phyloP scores from a whole-genome alignment of 139 green algal species.

The Micromonas pusilla region DNA sequence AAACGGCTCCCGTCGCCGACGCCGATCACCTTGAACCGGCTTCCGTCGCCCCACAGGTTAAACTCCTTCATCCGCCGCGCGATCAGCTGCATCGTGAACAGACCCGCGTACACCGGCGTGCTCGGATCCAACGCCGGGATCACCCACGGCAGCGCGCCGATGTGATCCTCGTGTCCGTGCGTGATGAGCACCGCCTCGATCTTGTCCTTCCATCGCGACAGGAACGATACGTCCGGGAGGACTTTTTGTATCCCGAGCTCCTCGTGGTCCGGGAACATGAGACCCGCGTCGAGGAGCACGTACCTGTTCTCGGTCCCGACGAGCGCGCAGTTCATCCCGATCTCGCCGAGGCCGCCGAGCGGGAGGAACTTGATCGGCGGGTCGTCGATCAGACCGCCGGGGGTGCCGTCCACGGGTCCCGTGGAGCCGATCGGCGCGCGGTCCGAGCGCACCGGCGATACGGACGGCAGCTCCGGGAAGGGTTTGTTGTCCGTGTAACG shows the following conservation, averaged over 20 bases:
- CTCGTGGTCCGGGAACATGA: constrained; percentile 97
- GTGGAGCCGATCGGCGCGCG: background rate
- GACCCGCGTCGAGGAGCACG: constrained; percentile 95
- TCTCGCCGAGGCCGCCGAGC: constrained; percentile 95
- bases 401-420: background rate
- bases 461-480: constrained; percentile 5
- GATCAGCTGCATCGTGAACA: constrained; percentile 92
- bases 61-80: constrained; percentile 80
- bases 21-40: constrained; percentile 61
- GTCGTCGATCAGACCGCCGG: constrained; percentile 41
- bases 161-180: constrained; percentile 96
- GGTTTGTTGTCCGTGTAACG: background rate
- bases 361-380: constrained; percentile 85
- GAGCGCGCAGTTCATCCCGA: constrained; percentile 99
- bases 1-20: constrained; percentile 42
- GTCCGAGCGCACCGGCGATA: background rate
- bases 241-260: constrained; percentile 97
- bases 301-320: constrained; percentile 90
- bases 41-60: constrained; percentile 70
- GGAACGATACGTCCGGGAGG: constrained; percentile 90
- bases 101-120: constrained; percentile 80
- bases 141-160: constrained; percentile 92
- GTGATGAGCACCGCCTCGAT: constrained; percentile 98
- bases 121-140: constrained; percentile 84
- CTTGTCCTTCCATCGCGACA: constrained; percentile 86